Base-by-base conservation (phyloP, 2,329 filamentous ascomycete species). In the Colletotrichum chrysophilum region DNA sequence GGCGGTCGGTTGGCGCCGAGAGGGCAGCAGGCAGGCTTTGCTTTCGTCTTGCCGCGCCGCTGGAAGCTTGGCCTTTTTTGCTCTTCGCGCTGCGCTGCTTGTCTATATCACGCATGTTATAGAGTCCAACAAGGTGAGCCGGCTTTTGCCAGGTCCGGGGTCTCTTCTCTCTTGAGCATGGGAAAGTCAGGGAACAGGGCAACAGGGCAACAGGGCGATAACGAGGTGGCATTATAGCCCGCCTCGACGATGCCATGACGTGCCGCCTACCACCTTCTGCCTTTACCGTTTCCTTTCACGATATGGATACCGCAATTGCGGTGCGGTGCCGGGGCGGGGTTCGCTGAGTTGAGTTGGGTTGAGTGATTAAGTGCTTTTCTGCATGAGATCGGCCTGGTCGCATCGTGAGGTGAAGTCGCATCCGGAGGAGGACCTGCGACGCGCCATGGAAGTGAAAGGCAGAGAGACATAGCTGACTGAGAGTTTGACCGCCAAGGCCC, bases 241-340 rank as follows among this genome's bases (percentile, higher is more conserved):
- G n/a, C 28, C 28, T 67, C 64, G 65, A 64, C 74, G 64, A 38
- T 38, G n/a, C 26, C 48, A 76, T 76, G 74, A 76, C 74, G 74
- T 74, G 64, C 65, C 32, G 58, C 26, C 14, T 72, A 58, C 67
- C 61, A 71, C 68, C 34, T 64, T 64, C 18, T 58, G 8, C 36
- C 28, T 16, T 48, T 21, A 28, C 16, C 36, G 21, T 28, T 36
- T 43, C 36, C 36, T 60, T 30, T 30, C 26, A 18, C 56, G 56
- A 32, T 60, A 30, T 30, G 56, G 56, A 43, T n/a, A 43, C 38
- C 38, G 38, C 38, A 43, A 43, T n/a, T 43, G 38, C 38, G 38
- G 38, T 43, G 38, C 38, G 38, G 38, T 43, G 38, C 38, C 38
- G 38, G 38, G 38, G 38, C 38, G 38, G 38, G 38, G 38, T 38